Evolutionary conservation across 768 basidiomycete genomes (phyloP), one percentile per base, ranked within the genome.

Genomic region (Termitomyces sp.): DNA sequence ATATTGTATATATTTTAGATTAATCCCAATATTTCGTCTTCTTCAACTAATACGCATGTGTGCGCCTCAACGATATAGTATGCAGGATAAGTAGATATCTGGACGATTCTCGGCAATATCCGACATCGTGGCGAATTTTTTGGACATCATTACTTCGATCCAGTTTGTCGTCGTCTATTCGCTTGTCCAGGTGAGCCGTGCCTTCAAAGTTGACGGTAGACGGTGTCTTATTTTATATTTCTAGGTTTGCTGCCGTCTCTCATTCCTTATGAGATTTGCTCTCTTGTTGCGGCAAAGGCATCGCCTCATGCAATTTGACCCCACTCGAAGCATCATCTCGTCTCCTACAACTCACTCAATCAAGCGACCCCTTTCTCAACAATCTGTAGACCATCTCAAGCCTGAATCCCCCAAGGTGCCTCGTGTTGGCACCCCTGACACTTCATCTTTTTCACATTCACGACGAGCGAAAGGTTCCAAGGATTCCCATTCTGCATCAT

Each of bases 281-380:
- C 71, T 76, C 63, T 55, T 76, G 54, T 69, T 80, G 61, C 73
- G 75, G 63, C 70, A 75, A 57, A 77, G 80, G 77, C 77, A 73
- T 70, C 75, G 79, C 73, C 77, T 82, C 75, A 85, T 86, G 83
- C 80, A 81, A 77, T 65, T 80, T 65, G 77, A 82, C 70, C 70
- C 74, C 28, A 62, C 70, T 30, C 66, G 68, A 59, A 65, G 63
- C 53, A 33, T 62, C 46, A 36, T 71, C 45, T 63, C 69, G 57
- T 67, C 70, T 24, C 54, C 64, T 16, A 28, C 52, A 26, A 59
- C 54, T 47, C 62, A 63, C 38, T 59, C 63, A 42, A 57, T 63
- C 44, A 85, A 85, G 70, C 80, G 82, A 57, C 67, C 80, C 6
- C 73, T 75, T 63, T 70, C 78, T 38, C 76, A 78, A 56, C 73